Evolutionary conservation across 2,329 filamentous ascomycete species (phyloP).

Genomic region (Alternaria dauci): DNA sequence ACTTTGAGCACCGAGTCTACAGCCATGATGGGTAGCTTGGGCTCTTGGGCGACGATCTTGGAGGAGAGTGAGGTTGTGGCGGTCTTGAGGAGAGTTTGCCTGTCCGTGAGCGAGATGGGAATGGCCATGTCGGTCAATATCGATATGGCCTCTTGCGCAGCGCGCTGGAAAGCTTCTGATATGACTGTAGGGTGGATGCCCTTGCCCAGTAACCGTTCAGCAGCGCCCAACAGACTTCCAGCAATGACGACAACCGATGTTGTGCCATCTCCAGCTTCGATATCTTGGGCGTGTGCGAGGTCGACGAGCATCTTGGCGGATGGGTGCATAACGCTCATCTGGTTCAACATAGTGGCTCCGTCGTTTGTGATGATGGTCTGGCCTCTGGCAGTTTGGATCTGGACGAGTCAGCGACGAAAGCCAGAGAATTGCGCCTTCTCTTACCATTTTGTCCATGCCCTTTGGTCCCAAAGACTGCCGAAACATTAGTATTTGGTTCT

Average conservation of each 20-base stretch:
- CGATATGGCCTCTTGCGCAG: slow-evolving; percentile 85
- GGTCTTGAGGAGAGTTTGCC: slow-evolving; percentile 89
- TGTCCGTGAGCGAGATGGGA: slow-evolving; percentile 88
- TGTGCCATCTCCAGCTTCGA: slow-evolving; percentile 97
- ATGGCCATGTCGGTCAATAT: slow-evolving; percentile 95
- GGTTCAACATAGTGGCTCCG: slow-evolving; percentile 98
- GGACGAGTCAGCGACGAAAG: slow-evolving; percentile 20
- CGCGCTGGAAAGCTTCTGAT: slow-evolving; percentile 96
- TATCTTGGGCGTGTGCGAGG: slow-evolving; percentile 94
- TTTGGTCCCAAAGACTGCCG: slow-evolving; percentile 83
- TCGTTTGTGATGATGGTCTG: slow-evolving; percentile 99
- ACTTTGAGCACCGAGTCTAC: slow-evolving; percentile 96
- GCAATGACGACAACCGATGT: slow-evolving; percentile 98
- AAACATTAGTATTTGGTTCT: slow-evolving; percentile 33
- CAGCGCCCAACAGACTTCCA: slow-evolving; percentile 90
- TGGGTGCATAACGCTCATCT: slow-evolving; percentile 99
- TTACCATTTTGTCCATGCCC: slow-evolving; percentile 97
- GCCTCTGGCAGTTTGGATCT: slow-evolving; percentile 93
- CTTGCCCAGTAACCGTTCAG: slow-evolving; percentile 88
- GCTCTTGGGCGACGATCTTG: slow-evolving; percentile 98
- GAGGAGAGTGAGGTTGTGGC: slow-evolving; percentile 97
- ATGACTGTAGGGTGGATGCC: slow-evolving; percentile 96
- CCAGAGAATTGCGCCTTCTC: slow-evolving; percentile 10
- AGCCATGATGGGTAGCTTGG: slow-evolving; percentile 96
- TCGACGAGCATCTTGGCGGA: slow-evolving; percentile 99